These are phyloP conservation scores for Vaucheria bursata DNA, from an alignment of 352 stramenopile species.

Conservation along the genomic window DNA sequence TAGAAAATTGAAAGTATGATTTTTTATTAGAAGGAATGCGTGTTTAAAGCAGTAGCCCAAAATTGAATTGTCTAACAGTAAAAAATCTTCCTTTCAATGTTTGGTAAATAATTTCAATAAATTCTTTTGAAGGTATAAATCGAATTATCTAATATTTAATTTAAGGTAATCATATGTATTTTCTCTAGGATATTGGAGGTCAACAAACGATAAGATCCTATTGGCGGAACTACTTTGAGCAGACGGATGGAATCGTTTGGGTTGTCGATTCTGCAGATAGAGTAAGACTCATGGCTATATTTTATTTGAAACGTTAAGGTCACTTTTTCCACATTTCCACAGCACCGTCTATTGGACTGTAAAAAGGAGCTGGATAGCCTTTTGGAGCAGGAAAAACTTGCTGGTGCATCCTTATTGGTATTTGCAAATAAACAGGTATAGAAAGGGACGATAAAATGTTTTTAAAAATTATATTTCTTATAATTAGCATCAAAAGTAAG, in stretches of 20 bases:
- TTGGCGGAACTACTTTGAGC: slow-evolving; percentile 99
- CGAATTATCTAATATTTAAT: no score
- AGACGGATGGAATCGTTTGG: slow-evolving; percentile 98
- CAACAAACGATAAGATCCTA: slow-evolving; percentile 98
- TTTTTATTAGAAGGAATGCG: no score
- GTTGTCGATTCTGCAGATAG: slow-evolving; percentile 93
- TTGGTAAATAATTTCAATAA: no score
- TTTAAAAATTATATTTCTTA: no score
- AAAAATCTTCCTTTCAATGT: no score
- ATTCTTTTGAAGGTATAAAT: no score
- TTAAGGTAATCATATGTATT: slow-evolving; percentile 30
- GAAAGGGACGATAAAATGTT: no score
- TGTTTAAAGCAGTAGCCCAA: no score
- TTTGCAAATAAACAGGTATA: slow-evolving; percentile 97
- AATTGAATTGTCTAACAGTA: no score
- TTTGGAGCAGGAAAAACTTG: slow-evolving; percentile 84
- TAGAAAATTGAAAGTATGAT: no score
- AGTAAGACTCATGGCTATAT: slow-evolving; percentile 23
- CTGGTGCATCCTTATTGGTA: slow-evolving; percentile 94
- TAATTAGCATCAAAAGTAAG: no score
- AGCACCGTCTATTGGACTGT: slow-evolving; percentile 79
- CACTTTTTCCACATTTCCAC: neutral
- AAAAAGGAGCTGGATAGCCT: slow-evolving; percentile 73
- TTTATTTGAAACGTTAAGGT: neutral
- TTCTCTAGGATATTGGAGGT: slow-evolving; percentile 84